Percentiles rank a stretch among this genome's conserved stretches.
phyloP scores from a whole-genome alignment of 2,329 filamentous ascomycete genomes.

The Verticillium nubilum region DNA sequence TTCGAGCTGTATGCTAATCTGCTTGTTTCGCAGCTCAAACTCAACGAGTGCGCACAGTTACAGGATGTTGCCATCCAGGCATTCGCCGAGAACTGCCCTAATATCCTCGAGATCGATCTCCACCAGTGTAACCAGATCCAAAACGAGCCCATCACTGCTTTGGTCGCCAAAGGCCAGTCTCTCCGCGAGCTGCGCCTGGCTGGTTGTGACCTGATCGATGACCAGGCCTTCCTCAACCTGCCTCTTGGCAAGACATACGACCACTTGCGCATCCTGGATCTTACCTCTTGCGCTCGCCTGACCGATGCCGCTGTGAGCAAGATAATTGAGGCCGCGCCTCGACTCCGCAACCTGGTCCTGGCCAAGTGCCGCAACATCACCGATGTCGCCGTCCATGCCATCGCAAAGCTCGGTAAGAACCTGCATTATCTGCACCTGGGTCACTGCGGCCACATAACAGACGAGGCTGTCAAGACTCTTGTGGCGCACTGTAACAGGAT shows the following conservation, averaged over 20 bases:
- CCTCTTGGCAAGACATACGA: constrained; percentile 69
- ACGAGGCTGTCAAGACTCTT: constrained; percentile 77
- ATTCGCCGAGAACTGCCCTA: constrained; percentile 82
- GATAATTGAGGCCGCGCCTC: constrained; percentile 80
- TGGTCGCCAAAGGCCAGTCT: constrained; percentile 72
- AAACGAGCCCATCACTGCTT: constrained; percentile 74
- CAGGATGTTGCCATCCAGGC: constrained; percentile 77
- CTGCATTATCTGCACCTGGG: constrained; percentile 94
- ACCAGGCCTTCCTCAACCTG: constrained; percentile 79
- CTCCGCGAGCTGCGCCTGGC: constrained; percentile 88
- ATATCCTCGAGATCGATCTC: constrained; percentile 94
- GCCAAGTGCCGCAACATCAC: constrained; percentile 94
- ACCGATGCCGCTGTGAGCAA: constrained; percentile 83
- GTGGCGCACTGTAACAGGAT: constrained; percentile 88
- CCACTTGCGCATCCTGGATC: constrained; percentile 84
- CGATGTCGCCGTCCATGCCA: constrained; percentile 79
- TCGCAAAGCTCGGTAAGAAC: constrained; percentile 88
- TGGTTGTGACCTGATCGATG: constrained; percentile 78
- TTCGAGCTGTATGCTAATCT: neutral
- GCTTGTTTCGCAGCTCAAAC: constrained; percentile 63
- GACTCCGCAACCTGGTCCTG: constrained; percentile 85
- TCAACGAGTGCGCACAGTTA: constrained; percentile 85
- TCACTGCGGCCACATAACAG: constrained; percentile 88
- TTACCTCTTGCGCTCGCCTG: constrained; percentile 81
- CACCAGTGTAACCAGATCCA: constrained; percentile 78